phyloP scores from a whole-genome alignment of 2,329 filamentous ascomycete genomes.

The Bimuria novae-zelandiae region DNA sequence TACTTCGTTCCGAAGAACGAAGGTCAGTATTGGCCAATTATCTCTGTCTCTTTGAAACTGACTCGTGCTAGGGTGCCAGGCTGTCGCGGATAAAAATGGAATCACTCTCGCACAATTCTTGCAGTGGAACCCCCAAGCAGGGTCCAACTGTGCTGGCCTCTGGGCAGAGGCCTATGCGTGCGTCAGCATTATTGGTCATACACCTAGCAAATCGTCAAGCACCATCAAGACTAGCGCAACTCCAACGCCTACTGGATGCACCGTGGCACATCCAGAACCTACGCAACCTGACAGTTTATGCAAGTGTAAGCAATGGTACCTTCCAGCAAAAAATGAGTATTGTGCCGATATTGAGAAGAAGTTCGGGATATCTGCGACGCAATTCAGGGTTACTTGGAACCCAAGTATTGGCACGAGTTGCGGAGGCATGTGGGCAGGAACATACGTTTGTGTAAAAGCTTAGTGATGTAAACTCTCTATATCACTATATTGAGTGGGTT shows the following conservation, averaged over 20 bases:
- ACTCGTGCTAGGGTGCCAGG: constrained; percentile 4
- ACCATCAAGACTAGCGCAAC: background rate
- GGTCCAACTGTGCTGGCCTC: constrained; percentile 7
- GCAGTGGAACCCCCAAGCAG: constrained; percentile 15
- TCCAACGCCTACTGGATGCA: background rate
- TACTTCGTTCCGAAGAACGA: background rate
- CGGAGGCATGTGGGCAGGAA: background rate
- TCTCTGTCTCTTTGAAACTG: background rate
- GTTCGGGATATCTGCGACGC: background rate
- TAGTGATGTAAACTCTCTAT: background rate
- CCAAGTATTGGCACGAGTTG: background rate
- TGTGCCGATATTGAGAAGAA: background rate
- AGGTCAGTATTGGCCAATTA: background rate
- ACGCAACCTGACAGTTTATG: background rate
- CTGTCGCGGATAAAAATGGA: constrained; percentile 7
- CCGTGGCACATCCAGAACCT: background rate
- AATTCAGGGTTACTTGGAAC: background rate
- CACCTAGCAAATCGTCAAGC: background rate
- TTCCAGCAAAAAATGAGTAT: background rate
- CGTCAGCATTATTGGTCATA: constrained; percentile 13
- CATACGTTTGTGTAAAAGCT: background rate
- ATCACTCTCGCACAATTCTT: constrained; percentile 15
- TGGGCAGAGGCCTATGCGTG: constrained; percentile 17
- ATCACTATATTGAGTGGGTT: background rate
- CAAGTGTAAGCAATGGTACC: background rate